These are phyloP conservation scores for Mucor piriformis DNA, from an alignment of 371 early-diverging fungal species.

Conservation along the genomic window DNA sequence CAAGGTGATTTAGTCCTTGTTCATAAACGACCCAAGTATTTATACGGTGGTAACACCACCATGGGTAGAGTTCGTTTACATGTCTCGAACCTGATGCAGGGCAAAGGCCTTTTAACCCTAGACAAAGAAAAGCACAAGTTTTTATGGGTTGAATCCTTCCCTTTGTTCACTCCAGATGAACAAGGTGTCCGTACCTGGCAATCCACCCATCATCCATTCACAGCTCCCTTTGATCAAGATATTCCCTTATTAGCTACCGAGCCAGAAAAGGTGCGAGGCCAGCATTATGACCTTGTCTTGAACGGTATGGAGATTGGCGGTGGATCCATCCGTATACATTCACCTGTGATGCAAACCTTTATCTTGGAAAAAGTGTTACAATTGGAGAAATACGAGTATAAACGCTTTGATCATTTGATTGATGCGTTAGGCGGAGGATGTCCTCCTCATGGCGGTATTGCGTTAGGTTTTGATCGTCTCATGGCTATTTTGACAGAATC, in stretches of 20 bases:
- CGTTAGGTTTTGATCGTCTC: conserved; percentile 85
- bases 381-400: conserved; percentile 52
- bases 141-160: conserved; percentile 90
- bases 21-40: conserved; percentile 57
- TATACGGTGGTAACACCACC: conserved; percentile 76
- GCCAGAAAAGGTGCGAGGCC: conserved; percentile 76
- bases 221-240: conserved; percentile 78
- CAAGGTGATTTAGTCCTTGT: conserved; percentile 65
- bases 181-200: conserved; percentile 51
- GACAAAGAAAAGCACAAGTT: conserved; percentile 62
- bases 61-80: conserved; percentile 76
- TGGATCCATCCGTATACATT: conserved; percentile 90
- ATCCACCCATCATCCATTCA: conserved; percentile 93
- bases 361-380: conserved; percentile 76
- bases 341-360: conserved; percentile 73
- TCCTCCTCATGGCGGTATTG: conserved; percentile 93
- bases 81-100: conserved; percentile 57
- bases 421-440: conserved; percentile 84
- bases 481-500: conserved; percentile 79
- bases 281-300: conserved; percentile 89
- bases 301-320: conserved; percentile 94
- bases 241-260: conserved; percentile 60
- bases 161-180: conserved; percentile 78
- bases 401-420: conserved; percentile 80
- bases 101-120: conserved; percentile 57